Evolutionary conservation across 305 asterid genomes (phyloP), one percentile per base, ranked within the genome.

Genomic region (Fraxinus ornus): DNA sequence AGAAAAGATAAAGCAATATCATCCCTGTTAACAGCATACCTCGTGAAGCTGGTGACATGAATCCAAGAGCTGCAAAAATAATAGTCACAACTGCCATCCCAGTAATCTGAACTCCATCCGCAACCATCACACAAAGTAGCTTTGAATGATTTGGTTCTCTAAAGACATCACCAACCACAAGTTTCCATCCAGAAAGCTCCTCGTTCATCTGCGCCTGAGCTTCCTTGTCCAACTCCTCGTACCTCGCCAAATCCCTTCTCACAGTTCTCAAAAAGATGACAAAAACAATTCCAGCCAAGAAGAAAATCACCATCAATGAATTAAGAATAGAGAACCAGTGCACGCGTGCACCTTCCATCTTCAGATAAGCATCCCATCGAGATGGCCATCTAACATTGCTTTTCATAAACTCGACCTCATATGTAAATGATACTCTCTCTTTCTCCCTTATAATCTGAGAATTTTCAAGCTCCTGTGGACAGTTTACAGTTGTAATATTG

Each of bases 111-210:
- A 91, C 89, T 74, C 98, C 98, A 86, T 94, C 90, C 49, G 92
- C 98, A 22, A 94, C 87, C 98, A 92, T 94, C 62, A 94, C 91
- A 79, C 92, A 91, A 2, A 93, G 93, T 75, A 94, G 88, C 78
- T 87, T 91, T 1, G 94, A 86, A 85, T 91, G 89, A 76, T 85
- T 85, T 15, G 98, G 98, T 81, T 91, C 97, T 80, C 97, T 84
- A 82, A 94, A 94, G 15, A 94, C 97, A 86, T 94, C 98, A 82
- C 96, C 98, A 1, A 94, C 96, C 77, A 94, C 98, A 78, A 94
- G 96, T 85, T 94, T 94, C 98, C 98, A 94, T 39, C 98, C 97
- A 0, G 98, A 92, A 80, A 94, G 94, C 83, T 94, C 98, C 85
- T 93, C 98, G 44, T 94, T 93, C 97, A 94, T 92, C 88, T 93